Conservation (phyloP, 306 rosid species). For the Comarum palustre region DNA sequence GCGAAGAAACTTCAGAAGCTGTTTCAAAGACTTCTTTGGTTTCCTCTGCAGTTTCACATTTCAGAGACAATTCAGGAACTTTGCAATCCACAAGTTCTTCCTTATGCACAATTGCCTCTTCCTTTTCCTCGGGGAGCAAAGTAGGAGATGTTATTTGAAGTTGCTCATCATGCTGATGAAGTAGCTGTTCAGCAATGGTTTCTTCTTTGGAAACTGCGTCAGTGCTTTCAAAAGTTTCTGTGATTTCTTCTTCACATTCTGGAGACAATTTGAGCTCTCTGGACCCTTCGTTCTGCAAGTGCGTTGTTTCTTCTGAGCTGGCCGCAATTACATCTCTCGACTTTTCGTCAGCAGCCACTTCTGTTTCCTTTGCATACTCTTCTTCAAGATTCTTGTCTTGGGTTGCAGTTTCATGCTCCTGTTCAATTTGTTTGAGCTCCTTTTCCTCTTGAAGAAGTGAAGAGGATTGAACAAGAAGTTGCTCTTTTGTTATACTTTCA, state of each 20-base stretch:
- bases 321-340: neutral
- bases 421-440: conserved; percentile 10
- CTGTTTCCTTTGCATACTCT: conserved; percentile 8
- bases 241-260: conserved; percentile 26
- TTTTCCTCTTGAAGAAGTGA: conserved; percentile 16
- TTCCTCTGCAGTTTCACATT: neutral
- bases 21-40: neutral
- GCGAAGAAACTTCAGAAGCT: neutral
- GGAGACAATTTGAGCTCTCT: conserved; percentile 1
- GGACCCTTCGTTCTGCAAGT: conserved; percentile 17
- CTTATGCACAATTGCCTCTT: neutral
- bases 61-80: neutral
- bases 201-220: conserved; percentile 22
- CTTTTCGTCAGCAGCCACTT: conserved; percentile 7
- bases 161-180: neutral
- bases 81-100: neutral
- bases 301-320: conserved; percentile 12
- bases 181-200: conserved; percentile 14
- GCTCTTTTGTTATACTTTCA: neutral
- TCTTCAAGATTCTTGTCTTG: conserved; percentile 16
- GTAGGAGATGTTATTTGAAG: conserved; percentile 19
- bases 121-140: conserved; percentile 11
- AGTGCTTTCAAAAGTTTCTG: conserved; percentile 17
- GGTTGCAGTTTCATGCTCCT: conserved; percentile 10
- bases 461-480: conserved; percentile 11